Evolutionary conservation across 2,329 filamentous ascomycete genomes (phyloP).

Genomic region (Aspergillus carbonarius): DNA sequence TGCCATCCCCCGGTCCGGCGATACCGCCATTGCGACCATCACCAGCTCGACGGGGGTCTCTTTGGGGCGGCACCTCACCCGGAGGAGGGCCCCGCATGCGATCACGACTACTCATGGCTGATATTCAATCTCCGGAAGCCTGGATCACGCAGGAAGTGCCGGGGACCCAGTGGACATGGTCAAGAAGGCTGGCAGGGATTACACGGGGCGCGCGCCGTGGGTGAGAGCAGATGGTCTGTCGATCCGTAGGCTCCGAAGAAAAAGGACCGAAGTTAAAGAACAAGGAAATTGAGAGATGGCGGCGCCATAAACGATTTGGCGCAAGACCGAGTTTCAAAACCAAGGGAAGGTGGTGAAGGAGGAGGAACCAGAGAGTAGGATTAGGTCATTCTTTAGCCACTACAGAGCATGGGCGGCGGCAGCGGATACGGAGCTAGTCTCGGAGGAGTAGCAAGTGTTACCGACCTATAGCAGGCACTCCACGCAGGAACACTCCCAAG

Average conservation of each 20-base stretch:
- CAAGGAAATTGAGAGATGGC: neutral
- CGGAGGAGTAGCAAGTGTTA: slow-evolving; percentile 14
- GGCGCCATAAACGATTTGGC: slow-evolving; percentile 1
- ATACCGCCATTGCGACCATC: slow-evolving; percentile 35
- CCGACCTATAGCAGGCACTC: neutral
- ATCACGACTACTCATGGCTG: slow-evolving; percentile 40
- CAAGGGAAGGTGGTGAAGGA: slow-evolving; percentile 9
- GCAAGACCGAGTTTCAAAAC: neutral
- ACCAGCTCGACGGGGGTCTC: slow-evolving; percentile 32
- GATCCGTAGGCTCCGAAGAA: slow-evolving; percentile 9
- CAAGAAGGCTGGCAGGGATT: slow-evolving; percentile 20
- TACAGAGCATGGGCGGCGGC: slow-evolving; percentile 21
- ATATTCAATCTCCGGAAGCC: slow-evolving; percentile 19
- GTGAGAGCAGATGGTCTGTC: slow-evolving; percentile 1
- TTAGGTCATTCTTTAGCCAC: slow-evolving; percentile 28
- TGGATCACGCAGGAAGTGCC: slow-evolving; percentile 26
- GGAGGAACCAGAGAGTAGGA: slow-evolving; percentile 17
- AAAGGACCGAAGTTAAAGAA: slow-evolving; percentile 1
- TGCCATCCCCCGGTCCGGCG: slow-evolving; percentile 27
- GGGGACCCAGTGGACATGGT: slow-evolving; percentile 35
- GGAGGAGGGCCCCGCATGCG: slow-evolving; percentile 35
- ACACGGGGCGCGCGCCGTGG: slow-evolving; percentile 16
- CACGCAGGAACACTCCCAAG: neutral
- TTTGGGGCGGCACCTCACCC: slow-evolving; percentile 28
- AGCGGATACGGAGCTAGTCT: slow-evolving; percentile 19